Evolutionary conservation across 306 rosid species (phyloP).

Genomic region (Pyrus betulifolia): DNA sequence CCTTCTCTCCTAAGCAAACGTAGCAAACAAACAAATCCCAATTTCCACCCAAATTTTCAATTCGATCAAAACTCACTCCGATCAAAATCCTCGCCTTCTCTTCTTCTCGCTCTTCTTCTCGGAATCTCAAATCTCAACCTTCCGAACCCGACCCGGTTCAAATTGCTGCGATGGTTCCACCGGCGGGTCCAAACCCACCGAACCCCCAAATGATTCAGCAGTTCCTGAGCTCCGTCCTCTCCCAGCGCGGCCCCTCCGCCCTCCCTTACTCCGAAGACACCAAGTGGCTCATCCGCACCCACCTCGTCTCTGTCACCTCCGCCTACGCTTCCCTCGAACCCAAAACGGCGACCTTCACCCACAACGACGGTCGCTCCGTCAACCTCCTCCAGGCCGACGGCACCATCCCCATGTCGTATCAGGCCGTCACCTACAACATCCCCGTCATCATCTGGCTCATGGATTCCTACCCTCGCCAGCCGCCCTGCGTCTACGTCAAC

Average conservation of each 20-base stretch:
- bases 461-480: conserved; percentile 88
- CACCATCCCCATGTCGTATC: conserved; percentile 71
- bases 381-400: conserved; percentile 92
- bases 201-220: conserved; percentile 43
- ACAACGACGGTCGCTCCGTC: conserved; percentile 90
- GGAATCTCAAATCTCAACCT: neutral
- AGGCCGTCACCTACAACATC: conserved; percentile 76
- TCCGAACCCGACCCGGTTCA: neutral
- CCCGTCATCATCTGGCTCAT: conserved; percentile 86
- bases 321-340: conserved; percentile 66
- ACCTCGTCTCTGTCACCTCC: conserved; percentile 51
- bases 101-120: neutral
- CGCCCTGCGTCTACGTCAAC: conserved; percentile 80
- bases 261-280: conserved; percentile 79
- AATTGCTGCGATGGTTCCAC: neutral
- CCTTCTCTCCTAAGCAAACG: neutral
- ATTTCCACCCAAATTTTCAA: neutral
- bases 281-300: conserved; percentile 92
- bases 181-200: neutral
- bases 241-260: conserved; percentile 91
- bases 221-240: conserved; percentile 85
- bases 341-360: conserved; percentile 80
- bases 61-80: neutral
- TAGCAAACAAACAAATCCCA: neutral
- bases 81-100: neutral